Percentiles rank a stretch among this genome's conserved stretches.
Evolutionary conservation across 2,329 filamentous ascomycete genomes (phyloP).

Genomic region (Byssoonygena ceratinophila): DNA sequence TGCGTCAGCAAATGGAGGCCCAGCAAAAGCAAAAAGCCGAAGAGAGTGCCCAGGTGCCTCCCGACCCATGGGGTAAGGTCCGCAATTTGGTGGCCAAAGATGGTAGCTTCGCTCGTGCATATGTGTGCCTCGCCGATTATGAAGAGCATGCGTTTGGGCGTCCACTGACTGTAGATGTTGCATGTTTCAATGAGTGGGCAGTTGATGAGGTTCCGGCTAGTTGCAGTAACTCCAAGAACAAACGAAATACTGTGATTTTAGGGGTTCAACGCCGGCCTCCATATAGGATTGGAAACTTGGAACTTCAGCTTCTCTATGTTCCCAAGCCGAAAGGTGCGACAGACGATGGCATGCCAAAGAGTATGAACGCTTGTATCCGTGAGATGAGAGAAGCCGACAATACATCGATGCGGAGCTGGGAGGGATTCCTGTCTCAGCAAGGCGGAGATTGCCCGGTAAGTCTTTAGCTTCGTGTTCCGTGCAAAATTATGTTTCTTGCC

Average conservation of each 20-base stretch:
- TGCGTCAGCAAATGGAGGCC: constrained; percentile 71
- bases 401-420: constrained; percentile 64
- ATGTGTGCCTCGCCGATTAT: constrained; percentile 87
- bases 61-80: constrained; percentile 64
- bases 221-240: constrained; percentile 85
- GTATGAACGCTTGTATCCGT: constrained; percentile 91
- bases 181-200: constrained; percentile 98
- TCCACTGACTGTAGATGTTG: constrained; percentile 75
- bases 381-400: constrained; percentile 87
- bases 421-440: constrained; percentile 88
- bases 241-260: constrained; percentile 58
- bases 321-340: constrained; percentile 76
- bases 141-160: constrained; percentile 80
- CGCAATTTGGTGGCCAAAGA: constrained; percentile 80
- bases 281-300: constrained; percentile 93
- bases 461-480: constrained; percentile 27
- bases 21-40: constrained; percentile 59
- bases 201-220: constrained; percentile 54
- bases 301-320: constrained; percentile 87
- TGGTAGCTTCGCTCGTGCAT: constrained; percentile 87
- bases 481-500: constrained; percentile 64
- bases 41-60: constrained; percentile 48
- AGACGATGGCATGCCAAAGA: constrained; percentile 98
- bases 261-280: constrained; percentile 59
- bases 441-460: constrained; percentile 94